These are phyloP conservation scores for Pyrrhoderma lamaoense DNA, from an alignment of 1,284 basidiomycete species.

Conservation along the genomic window DNA sequence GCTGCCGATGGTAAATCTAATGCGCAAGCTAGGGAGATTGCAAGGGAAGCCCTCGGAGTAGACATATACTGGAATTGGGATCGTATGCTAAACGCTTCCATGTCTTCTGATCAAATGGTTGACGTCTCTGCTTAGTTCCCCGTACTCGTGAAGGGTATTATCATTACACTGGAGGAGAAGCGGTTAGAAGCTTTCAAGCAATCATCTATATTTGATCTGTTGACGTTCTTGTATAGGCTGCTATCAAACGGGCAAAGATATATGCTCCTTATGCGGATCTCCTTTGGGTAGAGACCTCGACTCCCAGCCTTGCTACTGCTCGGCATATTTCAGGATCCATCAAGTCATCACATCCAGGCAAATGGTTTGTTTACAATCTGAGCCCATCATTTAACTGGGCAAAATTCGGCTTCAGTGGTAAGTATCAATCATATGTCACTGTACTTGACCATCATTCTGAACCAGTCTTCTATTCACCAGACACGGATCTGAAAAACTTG, in stretches of 20 bases:
- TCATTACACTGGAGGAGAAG: slow-evolving; percentile 80
- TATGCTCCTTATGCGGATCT: slow-evolving; percentile 83
- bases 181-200: slow-evolving; percentile 30
- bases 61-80: slow-evolving; percentile 85
- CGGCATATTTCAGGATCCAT: slow-evolving; percentile 74
- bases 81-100: slow-evolving; percentile 37
- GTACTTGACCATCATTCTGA: background rate
- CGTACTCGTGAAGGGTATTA: slow-evolving; percentile 91
- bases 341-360: slow-evolving; percentile 64
- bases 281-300: slow-evolving; percentile 88
- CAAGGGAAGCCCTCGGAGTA: slow-evolving; percentile 64
- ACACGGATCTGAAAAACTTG: slow-evolving; percentile 75
- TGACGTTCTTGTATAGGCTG: slow-evolving; percentile 38
- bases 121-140: slow-evolving; percentile 43
- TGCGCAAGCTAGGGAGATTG: slow-evolving; percentile 64
- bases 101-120: slow-evolving; percentile 2
- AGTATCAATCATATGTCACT: slow-evolving; percentile 12
- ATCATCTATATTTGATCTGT: slow-evolving; percentile 2
- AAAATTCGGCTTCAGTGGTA: slow-evolving; percentile 72
- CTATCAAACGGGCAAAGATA: slow-evolving; percentile 74
- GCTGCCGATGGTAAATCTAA: slow-evolving; percentile 67
- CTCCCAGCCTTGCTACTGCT: slow-evolving; percentile 76
- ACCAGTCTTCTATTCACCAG: slow-evolving; percentile 26
- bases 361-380: slow-evolving; percentile 93
- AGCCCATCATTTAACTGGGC: slow-evolving; percentile 94